Base-by-base conservation (phyloP, 2,329 filamentous ascomycete genomes). In the Karstenula rhodostoma region DNA sequence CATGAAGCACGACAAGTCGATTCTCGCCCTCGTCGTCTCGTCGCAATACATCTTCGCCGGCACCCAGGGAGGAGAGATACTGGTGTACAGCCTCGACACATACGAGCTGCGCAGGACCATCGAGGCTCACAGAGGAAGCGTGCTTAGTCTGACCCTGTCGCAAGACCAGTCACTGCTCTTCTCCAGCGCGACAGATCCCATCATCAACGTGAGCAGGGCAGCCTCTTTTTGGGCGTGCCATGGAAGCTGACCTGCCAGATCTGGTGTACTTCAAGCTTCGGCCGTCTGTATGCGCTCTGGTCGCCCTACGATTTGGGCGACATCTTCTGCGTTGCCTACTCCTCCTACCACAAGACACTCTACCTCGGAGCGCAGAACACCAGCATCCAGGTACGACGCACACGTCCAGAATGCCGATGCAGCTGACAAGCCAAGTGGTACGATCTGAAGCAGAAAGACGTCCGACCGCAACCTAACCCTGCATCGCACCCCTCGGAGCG, bases 331-430 rank as follows among this genome's bases (percentile, higher is more conserved):
- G 89, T 97, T n/a, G 90, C 90, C 1, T 97, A 96, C 77, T 97
- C 93, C 4, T 81, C 88, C 7, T 85, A 88, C 67, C 84, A 92
- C 70, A 87, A 94, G 67, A 96, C 91, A 0, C 85, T 97, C 4
- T 98, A 97, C 76, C 86, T 97, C 46, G 95, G 95, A 59, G 92
- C 93, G 0, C 95, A 98, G 75, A 97, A 98, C 73, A 95, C 93
- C 8, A 93, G 90, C 42, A 95, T 97, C 55, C 94, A 97, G 73
- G 83, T 85, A 78, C 43, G 60, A 5, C 42, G 0, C 33, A 25
- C 19, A 6, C 2, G 12, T 7, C 3, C 9, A 9, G 2, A 10
- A 32, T 19, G 3, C 33, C 9, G 44, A 37, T 10, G 15, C 15
- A 48, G 35, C 67, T 68, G 37, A 71, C 59, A 25, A 8, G n/a